Evolutionary conservation across 345 rosid species (phyloP).

Genomic region (Rhodomyrtus tomentosa): DNA sequence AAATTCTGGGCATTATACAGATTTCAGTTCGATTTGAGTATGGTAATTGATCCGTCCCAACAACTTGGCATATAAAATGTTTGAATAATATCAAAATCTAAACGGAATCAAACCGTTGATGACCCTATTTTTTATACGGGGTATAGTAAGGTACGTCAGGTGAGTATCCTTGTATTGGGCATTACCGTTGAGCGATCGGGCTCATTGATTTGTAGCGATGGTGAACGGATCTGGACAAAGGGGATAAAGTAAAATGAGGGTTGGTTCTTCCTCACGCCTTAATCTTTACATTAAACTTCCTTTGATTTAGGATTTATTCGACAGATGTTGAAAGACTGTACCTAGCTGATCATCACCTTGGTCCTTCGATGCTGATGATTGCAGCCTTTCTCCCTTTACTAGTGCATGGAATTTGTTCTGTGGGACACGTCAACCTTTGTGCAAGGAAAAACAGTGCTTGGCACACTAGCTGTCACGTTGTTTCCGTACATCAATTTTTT

Average conservation of each 20-base stretch:
- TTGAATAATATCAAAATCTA: too few relatives aligned
- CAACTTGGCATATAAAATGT: too few relatives aligned
- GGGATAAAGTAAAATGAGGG: conserved; percentile 15
- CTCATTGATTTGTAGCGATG: not conserved
- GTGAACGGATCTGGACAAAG: conserved; percentile 7
- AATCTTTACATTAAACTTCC: not conserved
- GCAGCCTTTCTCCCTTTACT: not conserved
- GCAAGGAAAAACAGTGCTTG: not conserved
- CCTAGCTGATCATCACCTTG: not conserved
- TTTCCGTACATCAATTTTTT: not conserved
- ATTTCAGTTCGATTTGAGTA: too few relatives aligned
- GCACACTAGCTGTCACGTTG: not conserved
- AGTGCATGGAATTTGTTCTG: not conserved
- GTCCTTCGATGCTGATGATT: not conserved
- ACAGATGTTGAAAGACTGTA: not conserved
- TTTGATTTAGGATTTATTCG: not conserved
- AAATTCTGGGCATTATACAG: too few relatives aligned
- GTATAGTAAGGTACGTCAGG: not conserved
- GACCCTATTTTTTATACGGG: not conserved
- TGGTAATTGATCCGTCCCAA: too few relatives aligned
- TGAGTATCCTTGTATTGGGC: not conserved
- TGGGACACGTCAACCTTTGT: not conserved
- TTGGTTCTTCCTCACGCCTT: not conserved
- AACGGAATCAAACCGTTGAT: too few relatives aligned
- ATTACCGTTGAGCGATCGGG: not conserved